Base-by-base conservation (phyloP, 805 yeast species). In the Metschnikowia aberdeeniae region DNA sequence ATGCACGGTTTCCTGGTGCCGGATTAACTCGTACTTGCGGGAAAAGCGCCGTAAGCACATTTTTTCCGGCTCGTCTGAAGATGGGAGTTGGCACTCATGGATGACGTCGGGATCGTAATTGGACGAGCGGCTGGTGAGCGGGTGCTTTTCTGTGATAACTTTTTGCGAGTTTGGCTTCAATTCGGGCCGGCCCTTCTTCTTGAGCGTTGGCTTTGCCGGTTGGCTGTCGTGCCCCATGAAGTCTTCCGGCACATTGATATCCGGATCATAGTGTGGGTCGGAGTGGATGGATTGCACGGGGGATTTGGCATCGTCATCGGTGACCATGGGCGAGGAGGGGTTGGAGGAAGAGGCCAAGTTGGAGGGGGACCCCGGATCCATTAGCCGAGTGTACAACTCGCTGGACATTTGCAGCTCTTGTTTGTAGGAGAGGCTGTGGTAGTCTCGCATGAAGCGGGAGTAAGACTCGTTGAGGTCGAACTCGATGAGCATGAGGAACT, bases 1-100 rank as follows among this genome's bases (percentile, higher is more conserved):
- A 64, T 92, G 99, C 44, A 92, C 90, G 0, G 98, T 93, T 59
- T 92, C 96, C 64, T 92, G 97, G 65, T 92, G 99, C 57, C 99
- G 80, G 22, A 90, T 85, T 59, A 92, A 73, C 69, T 92, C 99
- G 62, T 92, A 92, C 14, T 97, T 95, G 42, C 76, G 58, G 19
- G 75, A 68, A 50, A 72, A 72, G 26, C 75, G 57, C 38, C 76
- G 66, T 49, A 69, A 58, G 46, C 76, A 72, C 41, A 67, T 49
- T 49, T 63, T 63, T 31, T 62, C 59, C 3, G 73, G 70, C 38
- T 68, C 75, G 42, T 70, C 76, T 5, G 75, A 67, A 1, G 73
- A 67, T 3, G 75, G 70, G 30, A 72, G 58, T 47, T 68, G 75
- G 53, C 76, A 72, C 52, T 72, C 76, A 49, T 72, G 76, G 3